Conservation (phyloP, 2,329 filamentous ascomycete species). For the Nemania sp. region DNA sequence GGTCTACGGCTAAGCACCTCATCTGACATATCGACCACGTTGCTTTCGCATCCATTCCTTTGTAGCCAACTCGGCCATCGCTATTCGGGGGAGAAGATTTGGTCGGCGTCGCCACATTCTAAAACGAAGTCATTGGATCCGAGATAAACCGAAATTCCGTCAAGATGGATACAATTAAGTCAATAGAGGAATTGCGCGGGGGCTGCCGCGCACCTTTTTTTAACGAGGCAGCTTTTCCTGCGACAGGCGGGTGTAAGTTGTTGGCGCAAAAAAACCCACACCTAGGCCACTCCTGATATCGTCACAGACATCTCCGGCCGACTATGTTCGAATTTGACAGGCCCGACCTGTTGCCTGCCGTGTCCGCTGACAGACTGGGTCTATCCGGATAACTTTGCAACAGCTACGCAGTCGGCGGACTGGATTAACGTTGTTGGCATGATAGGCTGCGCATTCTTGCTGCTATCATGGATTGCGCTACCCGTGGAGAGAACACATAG, state of each 20-base stretch:
- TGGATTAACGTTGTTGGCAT: constrained; percentile 81
- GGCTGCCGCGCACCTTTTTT: constrained; percentile 72
- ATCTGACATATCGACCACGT: constrained; percentile 6
- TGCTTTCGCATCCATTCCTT: constrained; percentile 10
- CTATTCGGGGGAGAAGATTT: constrained; percentile 5
- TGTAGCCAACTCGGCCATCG: neutral
- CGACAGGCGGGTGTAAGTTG: constrained; percentile 40
- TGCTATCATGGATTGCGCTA: constrained; percentile 78
- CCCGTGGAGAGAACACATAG: constrained; percentile 88
- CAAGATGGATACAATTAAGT: constrained; percentile 19
- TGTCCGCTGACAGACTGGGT: constrained; percentile 85
- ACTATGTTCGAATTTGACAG: constrained; percentile 55
- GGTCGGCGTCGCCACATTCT: neutral
- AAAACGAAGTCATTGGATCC: neutral
- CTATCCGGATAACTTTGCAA: constrained; percentile 63
- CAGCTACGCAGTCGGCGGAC: constrained; percentile 69
- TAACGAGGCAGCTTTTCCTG: constrained; percentile 63
- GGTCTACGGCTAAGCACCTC: constrained; percentile 19
- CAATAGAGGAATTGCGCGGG: constrained; percentile 43
- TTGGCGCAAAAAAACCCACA: neutral
- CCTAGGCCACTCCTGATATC: constrained; percentile 28
- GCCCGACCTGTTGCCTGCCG: constrained; percentile 78
- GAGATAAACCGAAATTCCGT: constrained; percentile 10
- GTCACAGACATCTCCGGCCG: constrained; percentile 57
- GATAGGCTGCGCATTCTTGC: constrained; percentile 72